Base-by-base conservation (phyloP, 768 basidiomycete species). In the Dentipellis sp. region DNA sequence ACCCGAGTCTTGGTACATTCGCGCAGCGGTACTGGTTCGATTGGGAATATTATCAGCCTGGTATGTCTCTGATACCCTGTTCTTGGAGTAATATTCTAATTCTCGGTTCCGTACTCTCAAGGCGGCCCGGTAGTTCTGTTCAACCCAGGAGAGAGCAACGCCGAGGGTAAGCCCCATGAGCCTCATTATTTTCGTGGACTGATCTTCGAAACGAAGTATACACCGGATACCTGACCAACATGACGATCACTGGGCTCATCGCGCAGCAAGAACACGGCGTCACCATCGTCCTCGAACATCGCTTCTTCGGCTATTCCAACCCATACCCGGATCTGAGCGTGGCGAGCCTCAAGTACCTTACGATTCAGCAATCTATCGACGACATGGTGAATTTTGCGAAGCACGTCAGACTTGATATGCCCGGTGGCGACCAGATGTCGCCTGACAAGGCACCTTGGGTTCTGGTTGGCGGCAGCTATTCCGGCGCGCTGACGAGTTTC, bases 1-100 rank as follows among this genome's bases (percentile, higher is more conserved):
- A 80, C 57, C 80, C 83, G n/a, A 71, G 73, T 22, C 69, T 79
- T n/a, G 87, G 87, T n/a, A 88, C 84, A n/a, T 89, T 89, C 69
- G 73, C 80, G 65, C 87, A 88, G 68, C 78, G 87, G 36, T 88
- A 77, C 68, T 88, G 84, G 84, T 74, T 79, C 56, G 80, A 80
- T 36, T 84, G 74, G 67, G 82, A 88, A 66, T 85, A 74, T 61
- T 88, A 88, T 60, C 71, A 83, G 65, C 23, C 56, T 16, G 69
- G 69, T 69, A 42, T 8, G 50, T 52, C 8, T 11, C 50, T 37
- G 10, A 12, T 3, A 29, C 29, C 6, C 17, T 37, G 16, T 14
- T n/a, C 10, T 52, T 21, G 16, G 11, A 10, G 3, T 10, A 22
- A 23, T 10, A 5, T 29, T 3, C 29, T 29, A 29, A 14, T 10